phyloP scores from a whole-genome alignment of 129 eudicot genomes.

The Gnaphalium uliginosum region DNA sequence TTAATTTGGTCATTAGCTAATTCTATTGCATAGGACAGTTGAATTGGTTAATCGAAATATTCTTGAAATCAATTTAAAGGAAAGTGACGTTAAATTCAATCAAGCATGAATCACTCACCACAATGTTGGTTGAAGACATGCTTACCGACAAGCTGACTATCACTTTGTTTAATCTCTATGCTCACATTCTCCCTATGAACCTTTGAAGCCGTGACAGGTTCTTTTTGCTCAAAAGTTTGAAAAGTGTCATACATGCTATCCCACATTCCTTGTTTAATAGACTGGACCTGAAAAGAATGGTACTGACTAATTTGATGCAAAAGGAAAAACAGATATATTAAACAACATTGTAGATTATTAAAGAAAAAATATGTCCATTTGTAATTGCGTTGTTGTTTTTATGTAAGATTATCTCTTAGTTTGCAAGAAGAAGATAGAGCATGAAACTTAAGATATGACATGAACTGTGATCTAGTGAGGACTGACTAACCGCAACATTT shows the following conservation, averaged over 20 bases:
- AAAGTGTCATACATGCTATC: slow-evolving; percentile 76
- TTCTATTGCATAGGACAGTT: slow-evolving; percentile 8
- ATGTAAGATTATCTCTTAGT: background rate
- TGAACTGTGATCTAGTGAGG: slow-evolving; percentile 4
- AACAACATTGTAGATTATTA: background rate
- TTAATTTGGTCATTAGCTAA: background rate
- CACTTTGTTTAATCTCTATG: slow-evolving; percentile 48
- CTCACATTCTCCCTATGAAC: slow-evolving; percentile 38
- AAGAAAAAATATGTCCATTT: background rate
- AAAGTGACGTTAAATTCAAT: background rate
- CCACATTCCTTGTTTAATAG: slow-evolving; percentile 76
- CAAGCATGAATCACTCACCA: slow-evolving; percentile 51
- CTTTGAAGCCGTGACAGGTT: slow-evolving; percentile 27
- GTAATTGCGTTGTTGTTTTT: background rate
- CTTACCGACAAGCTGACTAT: slow-evolving; percentile 13
- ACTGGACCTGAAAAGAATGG: slow-evolving; percentile 53
- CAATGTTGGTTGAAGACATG: slow-evolving; percentile 21
- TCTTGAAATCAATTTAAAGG: background rate
- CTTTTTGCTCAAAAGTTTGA: slow-evolving; percentile 41
- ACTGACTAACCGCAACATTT: slow-evolving; percentile 42
- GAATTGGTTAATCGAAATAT: background rate
- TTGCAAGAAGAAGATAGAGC: background rate
- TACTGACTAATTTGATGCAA: background rate
- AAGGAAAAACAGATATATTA: background rate
- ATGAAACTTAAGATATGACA: slow-evolving; percentile 4